phyloP scores from a whole-genome alignment of 495 filamentous ascomycete species.

The Apodospora peruviana region DNA sequence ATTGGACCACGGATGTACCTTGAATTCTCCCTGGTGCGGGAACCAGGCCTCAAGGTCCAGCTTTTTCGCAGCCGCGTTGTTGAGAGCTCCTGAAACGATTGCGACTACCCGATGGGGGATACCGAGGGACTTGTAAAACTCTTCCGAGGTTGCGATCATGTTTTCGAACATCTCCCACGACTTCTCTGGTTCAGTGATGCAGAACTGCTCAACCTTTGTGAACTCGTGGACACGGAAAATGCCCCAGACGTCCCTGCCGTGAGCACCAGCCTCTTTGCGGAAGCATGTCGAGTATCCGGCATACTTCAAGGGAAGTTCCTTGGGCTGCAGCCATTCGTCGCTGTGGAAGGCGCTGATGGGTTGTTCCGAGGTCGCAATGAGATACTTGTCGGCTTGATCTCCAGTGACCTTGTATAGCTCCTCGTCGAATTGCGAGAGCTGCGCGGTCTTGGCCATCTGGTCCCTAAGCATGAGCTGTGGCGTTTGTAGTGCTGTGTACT shows the following conservation, averaged over 20 bases:
- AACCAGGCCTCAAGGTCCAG: conserved; percentile 98
- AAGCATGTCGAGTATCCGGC: conserved; percentile 94
- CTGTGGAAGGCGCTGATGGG: conserved; percentile 88
- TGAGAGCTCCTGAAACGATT: conserved; percentile 92
- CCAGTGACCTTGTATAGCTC: conserved; percentile 95
- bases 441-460: conserved; percentile 98
- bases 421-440: conserved; percentile 95
- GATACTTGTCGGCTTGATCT: conserved; percentile 83
- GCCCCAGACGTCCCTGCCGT: conserved; percentile 96
- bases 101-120: conserved; percentile 86
- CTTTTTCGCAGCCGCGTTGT: conserved; percentile 79
- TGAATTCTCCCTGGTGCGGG: conserved; percentile 79
- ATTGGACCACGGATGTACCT: conserved; percentile 31
- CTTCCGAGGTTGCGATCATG: conserved; percentile 87
- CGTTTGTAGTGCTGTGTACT: conserved; percentile 82
- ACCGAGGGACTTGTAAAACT: conserved; percentile 85
- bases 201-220: conserved; percentile 95
- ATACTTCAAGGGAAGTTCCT: conserved; percentile 80
- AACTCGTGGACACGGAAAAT: conserved; percentile 98
- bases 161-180: conserved; percentile 89
- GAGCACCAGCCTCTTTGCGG: conserved; percentile 85
- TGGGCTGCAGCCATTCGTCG: conserved; percentile 83
- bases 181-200: conserved; percentile 89
- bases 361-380: conserved; percentile 96
- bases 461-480: conserved; percentile 95